Evolutionary conservation across 2,329 filamentous ascomycete species (phyloP).

Genomic region (Xylaria sp.): DNA sequence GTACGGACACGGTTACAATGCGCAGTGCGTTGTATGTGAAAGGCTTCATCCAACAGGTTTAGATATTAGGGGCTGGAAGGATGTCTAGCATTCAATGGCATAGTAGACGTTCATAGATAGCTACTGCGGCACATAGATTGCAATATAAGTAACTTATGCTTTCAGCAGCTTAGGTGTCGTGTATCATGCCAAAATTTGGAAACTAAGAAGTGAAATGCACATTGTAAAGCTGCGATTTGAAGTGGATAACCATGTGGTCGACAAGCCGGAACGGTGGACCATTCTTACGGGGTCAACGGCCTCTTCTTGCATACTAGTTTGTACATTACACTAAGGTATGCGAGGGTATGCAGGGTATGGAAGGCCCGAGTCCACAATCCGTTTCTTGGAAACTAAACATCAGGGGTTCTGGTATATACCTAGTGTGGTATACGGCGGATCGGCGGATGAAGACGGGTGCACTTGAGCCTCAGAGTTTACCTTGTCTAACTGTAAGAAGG

Average conservation of each 20-base stretch:
- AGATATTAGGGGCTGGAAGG: not conserved
- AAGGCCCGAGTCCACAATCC: not conserved
- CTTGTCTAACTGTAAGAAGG: not conserved
- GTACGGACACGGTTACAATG: constrained; percentile 1
- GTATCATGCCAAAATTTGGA: constrained; percentile 14
- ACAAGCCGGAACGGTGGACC: constrained; percentile 14
- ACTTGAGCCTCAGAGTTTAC: not conserved
- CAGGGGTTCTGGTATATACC: not conserved
- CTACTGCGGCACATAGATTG: not conserved
- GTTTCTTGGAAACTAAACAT: not conserved
- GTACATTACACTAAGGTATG: not conserved
- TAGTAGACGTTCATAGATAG: not conserved
- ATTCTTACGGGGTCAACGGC: not conserved
- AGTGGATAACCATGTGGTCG: constrained; percentile 29
- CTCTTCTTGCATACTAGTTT: not conserved
- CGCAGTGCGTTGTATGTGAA: not conserved
- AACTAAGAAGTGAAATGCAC: constrained; percentile 12
- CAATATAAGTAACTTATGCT: not conserved
- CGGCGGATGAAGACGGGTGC: not conserved
- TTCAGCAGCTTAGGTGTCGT: not conserved
- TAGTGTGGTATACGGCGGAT: not conserved
- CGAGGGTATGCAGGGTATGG: not conserved
- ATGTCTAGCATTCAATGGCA: not conserved
- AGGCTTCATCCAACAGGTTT: not conserved
- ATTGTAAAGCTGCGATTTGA: not conserved